Evolutionary conservation across 352 stramenopile genomes (phyloP).

Genomic region (Globisporangium alternatum): DNA sequence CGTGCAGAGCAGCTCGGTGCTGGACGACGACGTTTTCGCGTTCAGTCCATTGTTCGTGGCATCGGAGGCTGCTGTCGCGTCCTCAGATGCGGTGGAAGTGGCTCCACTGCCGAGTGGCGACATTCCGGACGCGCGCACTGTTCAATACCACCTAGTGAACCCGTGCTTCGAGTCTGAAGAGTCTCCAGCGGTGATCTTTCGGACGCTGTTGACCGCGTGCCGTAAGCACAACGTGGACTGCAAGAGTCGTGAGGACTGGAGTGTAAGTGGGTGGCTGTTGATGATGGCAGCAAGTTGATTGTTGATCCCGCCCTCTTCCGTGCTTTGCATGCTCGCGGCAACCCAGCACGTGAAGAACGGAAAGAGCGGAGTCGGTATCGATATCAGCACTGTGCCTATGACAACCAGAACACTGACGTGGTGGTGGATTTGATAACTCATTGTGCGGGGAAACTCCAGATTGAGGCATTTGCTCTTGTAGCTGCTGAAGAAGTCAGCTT

Average conservation of each 20-base stretch:
- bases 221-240: slow-evolving; percentile 46
- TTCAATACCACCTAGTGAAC: slow-evolving; percentile 63
- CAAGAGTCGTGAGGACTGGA: slow-evolving; percentile 53
- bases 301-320: background rate
- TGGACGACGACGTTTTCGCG: slow-evolving; percentile 31
- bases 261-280: slow-evolving; percentile 35
- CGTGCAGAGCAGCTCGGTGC: background rate
- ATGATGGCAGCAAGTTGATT: slow-evolving; percentile 17
- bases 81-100: background rate
- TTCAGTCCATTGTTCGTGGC: slow-evolving; percentile 2
- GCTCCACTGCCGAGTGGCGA: slow-evolving; percentile 38
- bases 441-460: slow-evolving; percentile 30
- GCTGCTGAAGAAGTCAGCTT: slow-evolving; percentile 70
- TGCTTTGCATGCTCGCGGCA: background rate
- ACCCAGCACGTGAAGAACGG: background rate
- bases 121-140: slow-evolving; percentile 44
- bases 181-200: slow-evolving; percentile 40
- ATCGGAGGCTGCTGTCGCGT: background rate
- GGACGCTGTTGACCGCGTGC: slow-evolving; percentile 45
- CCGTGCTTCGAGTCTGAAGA: slow-evolving; percentile 71
- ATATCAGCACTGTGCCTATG: slow-evolving; percentile 15
- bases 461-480: slow-evolving; percentile 59
- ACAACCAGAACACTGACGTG: slow-evolving; percentile 12
- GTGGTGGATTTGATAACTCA: slow-evolving; percentile 2
- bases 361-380: background rate